Conservation (phyloP, 257 asterid species). For the Fraxinus quadrangulata region DNA sequence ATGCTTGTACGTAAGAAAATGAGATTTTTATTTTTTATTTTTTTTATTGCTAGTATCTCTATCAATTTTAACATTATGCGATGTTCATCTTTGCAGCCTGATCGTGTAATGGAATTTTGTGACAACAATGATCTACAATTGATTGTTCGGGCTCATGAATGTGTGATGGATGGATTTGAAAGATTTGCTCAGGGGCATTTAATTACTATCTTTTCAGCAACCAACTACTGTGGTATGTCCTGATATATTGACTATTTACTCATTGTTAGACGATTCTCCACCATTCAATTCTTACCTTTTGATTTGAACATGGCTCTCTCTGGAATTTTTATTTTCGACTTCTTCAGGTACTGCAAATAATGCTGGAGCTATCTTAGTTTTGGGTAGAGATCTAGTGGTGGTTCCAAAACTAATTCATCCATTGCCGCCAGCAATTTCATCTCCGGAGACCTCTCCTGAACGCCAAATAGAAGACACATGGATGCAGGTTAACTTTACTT, state of each 20-base stretch:
- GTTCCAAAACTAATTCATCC: constrained; percentile 97
- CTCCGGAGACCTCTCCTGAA: constrained; percentile 92
- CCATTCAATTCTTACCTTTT: constrained; percentile 8
- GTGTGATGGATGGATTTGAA: constrained; percentile 99
- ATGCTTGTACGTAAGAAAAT: not conserved
- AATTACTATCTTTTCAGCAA: constrained; percentile 95
- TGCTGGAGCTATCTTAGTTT: constrained; percentile 97
- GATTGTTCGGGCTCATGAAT: constrained; percentile 96
- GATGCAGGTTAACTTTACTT: constrained; percentile 79
- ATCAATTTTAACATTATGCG: not conserved
- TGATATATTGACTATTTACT: not conserved
- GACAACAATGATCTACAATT: constrained; percentile 95
- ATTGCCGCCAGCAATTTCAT: constrained; percentile 84
- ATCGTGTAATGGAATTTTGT: constrained; percentile 97
- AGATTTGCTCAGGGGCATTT: constrained; percentile 99
- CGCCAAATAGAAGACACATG: constrained; percentile 86
- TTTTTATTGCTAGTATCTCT: not conserved
- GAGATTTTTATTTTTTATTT: not conserved
- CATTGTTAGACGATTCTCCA: not conserved
- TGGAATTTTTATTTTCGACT: not conserved
- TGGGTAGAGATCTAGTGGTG: constrained; percentile 98
- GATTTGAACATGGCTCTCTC: not conserved
- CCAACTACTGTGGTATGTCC: constrained; percentile 92
- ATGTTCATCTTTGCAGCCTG: constrained; percentile 65
- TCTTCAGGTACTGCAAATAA: constrained; percentile 88